Percentiles rank a stretch among this genome's conserved stretches.
These are phyloP conservation scores for Aspergillus oerlinghausenensis DNA, from an alignment of 2,329 filamentous ascomycete genomes.

Conservation along the genomic window DNA sequence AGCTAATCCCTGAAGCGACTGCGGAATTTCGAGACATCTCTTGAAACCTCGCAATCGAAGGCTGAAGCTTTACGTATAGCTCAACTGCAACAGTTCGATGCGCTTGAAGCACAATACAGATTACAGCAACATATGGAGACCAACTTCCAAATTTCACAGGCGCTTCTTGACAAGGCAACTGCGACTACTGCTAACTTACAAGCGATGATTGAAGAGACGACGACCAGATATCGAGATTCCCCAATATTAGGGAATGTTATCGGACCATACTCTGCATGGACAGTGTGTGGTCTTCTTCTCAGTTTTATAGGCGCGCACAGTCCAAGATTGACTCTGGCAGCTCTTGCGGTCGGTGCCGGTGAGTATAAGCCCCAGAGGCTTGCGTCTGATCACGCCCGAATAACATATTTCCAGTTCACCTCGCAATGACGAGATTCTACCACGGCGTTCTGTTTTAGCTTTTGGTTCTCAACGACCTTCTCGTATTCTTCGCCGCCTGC, in stretches of 20 bases:
- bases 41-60: slow-evolving; percentile 30
- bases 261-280: slow-evolving; percentile 19
- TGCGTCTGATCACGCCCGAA: background rate
- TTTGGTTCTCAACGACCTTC: background rate
- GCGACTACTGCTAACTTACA: slow-evolving; percentile 28
- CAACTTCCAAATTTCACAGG: slow-evolving; percentile 25
- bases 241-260: slow-evolving; percentile 12
- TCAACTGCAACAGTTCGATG: slow-evolving; percentile 33
- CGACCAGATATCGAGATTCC: slow-evolving; percentile 17
- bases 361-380: background rate
- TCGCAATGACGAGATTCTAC: background rate
- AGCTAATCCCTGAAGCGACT: slow-evolving; percentile 32
- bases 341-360: slow-evolving; percentile 16
- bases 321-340: slow-evolving; percentile 14
- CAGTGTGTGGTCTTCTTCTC: slow-evolving; percentile 22
- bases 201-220: slow-evolving; percentile 27
- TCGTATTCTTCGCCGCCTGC: background rate
- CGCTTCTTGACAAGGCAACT: slow-evolving; percentile 28
- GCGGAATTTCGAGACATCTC: slow-evolving; percentile 26
- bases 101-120: slow-evolving; percentile 20
- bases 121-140: slow-evolving; percentile 24
- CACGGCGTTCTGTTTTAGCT: background rate
- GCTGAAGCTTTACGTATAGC: slow-evolving; percentile 28
- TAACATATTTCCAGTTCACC: background rate
- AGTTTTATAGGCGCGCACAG: slow-evolving; percentile 22